These are phyloP conservation scores for Saraca asoca DNA, from an alignment of 331 rosid species.

Conservation along the genomic window DNA sequence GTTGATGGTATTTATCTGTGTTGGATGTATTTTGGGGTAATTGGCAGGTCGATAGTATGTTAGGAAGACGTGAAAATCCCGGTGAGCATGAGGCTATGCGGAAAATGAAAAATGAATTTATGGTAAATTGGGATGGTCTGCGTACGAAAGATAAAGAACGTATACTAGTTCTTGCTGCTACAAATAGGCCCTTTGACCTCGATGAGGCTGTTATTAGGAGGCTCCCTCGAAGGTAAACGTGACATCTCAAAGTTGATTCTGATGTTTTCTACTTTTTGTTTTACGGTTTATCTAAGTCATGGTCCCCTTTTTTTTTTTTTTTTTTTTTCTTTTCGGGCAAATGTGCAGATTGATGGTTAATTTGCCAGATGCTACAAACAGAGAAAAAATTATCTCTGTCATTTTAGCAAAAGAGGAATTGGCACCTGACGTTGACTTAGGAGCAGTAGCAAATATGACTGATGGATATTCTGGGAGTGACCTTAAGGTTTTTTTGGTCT, in stretches of 20 bases:
- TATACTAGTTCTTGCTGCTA: slow-evolving; percentile 92
- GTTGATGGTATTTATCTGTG: not conserved
- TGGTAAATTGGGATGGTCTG: slow-evolving; percentile 98
- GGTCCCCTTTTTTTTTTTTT: too few species aligned
- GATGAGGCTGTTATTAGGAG: slow-evolving; percentile 98
- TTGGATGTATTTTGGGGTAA: slow-evolving; percentile 22
- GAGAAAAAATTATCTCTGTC: slow-evolving; percentile 80
- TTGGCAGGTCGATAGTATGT: slow-evolving; percentile 93
- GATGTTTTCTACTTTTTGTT: not conserved
- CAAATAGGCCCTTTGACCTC: slow-evolving; percentile 96
- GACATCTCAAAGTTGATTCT: slow-evolving; percentile 8
- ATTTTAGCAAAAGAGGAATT: slow-evolving; percentile 88
- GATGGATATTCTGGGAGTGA: slow-evolving; percentile 99
- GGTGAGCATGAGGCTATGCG: slow-evolving; percentile 98
- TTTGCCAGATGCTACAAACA: slow-evolving; percentile 79
- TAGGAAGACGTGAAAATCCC: slow-evolving; percentile 94
- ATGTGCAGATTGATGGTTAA: slow-evolving; percentile 86
- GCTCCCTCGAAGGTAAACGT: slow-evolving; percentile 83
- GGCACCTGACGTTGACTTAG: slow-evolving; percentile 74
- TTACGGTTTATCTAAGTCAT: slow-evolving; percentile 4
- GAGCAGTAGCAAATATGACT: slow-evolving; percentile 75
- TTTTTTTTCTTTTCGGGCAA: not conserved
- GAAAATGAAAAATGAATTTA: slow-evolving; percentile 96
- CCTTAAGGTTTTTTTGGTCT: slow-evolving; percentile 62
- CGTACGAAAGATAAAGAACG: slow-evolving; percentile 96